These are phyloP conservation scores for Ophiostoma himal-ulmi DNA, from an alignment of 2,329 filamentous ascomycete species.

Conservation along the genomic window DNA sequence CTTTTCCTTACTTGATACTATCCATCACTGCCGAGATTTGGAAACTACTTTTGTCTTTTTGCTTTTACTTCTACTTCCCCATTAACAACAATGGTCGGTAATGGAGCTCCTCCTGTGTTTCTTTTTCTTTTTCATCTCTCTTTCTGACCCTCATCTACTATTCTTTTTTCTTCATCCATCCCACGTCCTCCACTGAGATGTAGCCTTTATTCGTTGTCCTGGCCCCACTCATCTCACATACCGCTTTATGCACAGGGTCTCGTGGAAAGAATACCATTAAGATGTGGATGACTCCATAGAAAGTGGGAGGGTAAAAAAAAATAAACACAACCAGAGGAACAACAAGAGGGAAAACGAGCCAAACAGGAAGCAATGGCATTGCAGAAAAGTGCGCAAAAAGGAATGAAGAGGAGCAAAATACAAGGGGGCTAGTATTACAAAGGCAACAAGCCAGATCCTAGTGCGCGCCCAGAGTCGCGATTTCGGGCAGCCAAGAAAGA, in stretches of 20 bases:
- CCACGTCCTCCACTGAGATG: slow-evolving; percentile 3
- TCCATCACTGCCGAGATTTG: neutral
- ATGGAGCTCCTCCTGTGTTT: neutral
- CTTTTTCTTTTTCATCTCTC: neutral
- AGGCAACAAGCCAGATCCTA: slow-evolving; percentile 17
- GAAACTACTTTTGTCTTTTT: neutral
- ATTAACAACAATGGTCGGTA: neutral
- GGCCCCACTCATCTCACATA: slow-evolving; percentile 20
- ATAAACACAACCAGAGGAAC: neutral
- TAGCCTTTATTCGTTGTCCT: slow-evolving; percentile 17
- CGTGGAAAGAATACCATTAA: neutral
- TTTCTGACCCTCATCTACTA: neutral
- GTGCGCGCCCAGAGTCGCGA: slow-evolving; percentile 14
- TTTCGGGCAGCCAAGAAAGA: slow-evolving; percentile 12
- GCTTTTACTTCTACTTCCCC: neutral
- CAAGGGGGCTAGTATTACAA: neutral
- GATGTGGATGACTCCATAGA: neutral
- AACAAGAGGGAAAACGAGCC: neutral
- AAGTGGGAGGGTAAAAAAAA: neutral
- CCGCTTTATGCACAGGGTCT: slow-evolving; percentile 3
- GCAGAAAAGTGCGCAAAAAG: neutral
- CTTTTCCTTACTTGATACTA: neutral
- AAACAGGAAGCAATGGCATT: neutral
- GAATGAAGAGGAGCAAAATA: neutral
- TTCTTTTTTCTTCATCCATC: neutral